Base-by-base conservation (phyloP, 2,329 filamentous ascomycete species). In the Coniochaeta prunicola region DNA sequence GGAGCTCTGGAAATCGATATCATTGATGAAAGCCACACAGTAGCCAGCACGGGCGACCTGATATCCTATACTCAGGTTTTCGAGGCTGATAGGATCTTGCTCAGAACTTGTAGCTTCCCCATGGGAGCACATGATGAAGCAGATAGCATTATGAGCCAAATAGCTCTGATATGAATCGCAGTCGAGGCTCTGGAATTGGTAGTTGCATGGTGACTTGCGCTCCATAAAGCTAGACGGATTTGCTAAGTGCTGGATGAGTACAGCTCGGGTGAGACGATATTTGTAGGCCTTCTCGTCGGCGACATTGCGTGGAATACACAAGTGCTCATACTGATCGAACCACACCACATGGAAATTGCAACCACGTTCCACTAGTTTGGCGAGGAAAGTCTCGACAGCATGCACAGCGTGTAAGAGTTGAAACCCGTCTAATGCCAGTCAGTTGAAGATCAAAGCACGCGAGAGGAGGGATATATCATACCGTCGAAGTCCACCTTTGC, bases 331-430 rank as follows among this genome's bases (percentile, higher is more conserved):
- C 58, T 75, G 73, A 28, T 83, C 76, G 66, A 92, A 89, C 74
- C 90, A 92, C 17, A 85, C 73, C 61, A 92, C 70, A 62, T 91
- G 81, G 64, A 91, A 92, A 59, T 85, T 84, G 69, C 88, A 91
- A 57, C 86, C 85, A 56, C 87, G 78, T 58, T 80, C 78, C 45
- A 77, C 74, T 17, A 92, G 77, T 58, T 83, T 78, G 45, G 75
- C 70, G 1, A 92, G 76, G 63, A 91, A 86, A 8, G 74, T 76
- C 69, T 92, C 89, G 0, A 91, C 82, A 1, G 83, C 80, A 67
- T 88, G 88, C 4, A 86, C 79, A 0, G 86, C 87, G 68, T 91
- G 89, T 0, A 92, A 76, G 7, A 92, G 69, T 69, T 92, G 88
- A 59, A 89, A 87, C 0, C 88, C 88, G 56, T 76, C 77, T 80